These are phyloP conservation scores for Candida saitoana DNA, from an alignment of 805 yeast genomes.

Conservation along the genomic window DNA sequence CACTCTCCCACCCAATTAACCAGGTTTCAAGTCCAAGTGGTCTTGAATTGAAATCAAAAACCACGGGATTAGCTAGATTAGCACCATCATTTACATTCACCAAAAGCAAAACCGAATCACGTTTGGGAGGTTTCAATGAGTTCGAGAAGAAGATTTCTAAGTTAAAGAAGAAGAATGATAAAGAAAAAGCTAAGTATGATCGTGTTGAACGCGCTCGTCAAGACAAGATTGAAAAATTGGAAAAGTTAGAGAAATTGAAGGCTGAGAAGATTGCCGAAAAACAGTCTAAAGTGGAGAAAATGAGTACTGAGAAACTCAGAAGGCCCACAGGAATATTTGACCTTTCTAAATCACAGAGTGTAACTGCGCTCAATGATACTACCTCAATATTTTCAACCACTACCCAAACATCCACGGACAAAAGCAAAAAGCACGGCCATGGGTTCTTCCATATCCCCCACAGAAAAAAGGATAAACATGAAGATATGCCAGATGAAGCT, in stretches of 20 bases:
- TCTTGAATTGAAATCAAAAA: conserved; percentile 13
- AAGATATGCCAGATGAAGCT: conserved; percentile 9
- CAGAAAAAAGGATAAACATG: conserved; percentile 10
- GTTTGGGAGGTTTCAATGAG: conserved; percentile 16
- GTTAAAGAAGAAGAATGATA: conserved; percentile 29
- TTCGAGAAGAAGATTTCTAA: conserved; percentile 31
- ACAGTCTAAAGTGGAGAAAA: conserved; percentile 7
- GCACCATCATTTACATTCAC: conserved; percentile 33
- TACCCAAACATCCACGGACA: conserved; percentile 5
- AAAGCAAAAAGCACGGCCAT: conserved; percentile 13
- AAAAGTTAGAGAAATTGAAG: conserved; percentile 11
- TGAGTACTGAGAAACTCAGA: conserved; percentile 7
- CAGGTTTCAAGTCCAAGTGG: conserved; percentile 1
- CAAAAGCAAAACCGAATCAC: conserved; percentile 18
- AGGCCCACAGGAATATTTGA: conserved; percentile 8
- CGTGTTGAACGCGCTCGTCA: conserved; percentile 1
- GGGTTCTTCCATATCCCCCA: conserved; percentile 18
- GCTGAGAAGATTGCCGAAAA: conserved; percentile 5
- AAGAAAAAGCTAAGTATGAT: conserved; percentile 12
- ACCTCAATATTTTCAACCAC: conserved; percentile 1
- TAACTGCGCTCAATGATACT: conserved; percentile 1
- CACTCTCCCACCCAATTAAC: background rate
- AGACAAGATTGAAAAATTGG: conserved; percentile 9
- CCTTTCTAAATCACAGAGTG: conserved; percentile 7
- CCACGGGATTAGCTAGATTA: conserved; percentile 23